Conservation (phyloP, 108 stramenopile species). For the Schizochytrium sp. region DNA sequence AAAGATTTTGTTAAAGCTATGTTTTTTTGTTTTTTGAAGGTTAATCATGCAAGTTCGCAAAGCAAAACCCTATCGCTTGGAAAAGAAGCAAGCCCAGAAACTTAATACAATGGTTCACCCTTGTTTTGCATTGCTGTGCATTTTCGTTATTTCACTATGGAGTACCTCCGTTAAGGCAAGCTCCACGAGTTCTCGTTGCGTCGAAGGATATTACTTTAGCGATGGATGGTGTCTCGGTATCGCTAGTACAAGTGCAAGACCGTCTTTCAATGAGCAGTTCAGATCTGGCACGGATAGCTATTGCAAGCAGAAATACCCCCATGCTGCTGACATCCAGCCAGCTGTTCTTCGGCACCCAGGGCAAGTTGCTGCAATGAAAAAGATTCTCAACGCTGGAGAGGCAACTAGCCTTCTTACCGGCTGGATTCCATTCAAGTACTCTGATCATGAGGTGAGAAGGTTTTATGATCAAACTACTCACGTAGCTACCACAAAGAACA, state of each 20-base stretch:
- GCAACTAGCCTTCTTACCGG: neutral
- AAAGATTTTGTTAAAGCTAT: no score
- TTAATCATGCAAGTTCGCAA: no score
- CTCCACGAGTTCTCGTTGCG: slow-evolving; percentile 22
- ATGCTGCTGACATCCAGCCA: neutral
- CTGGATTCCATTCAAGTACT: neutral
- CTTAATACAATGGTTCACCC: no score
- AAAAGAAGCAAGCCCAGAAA: no score
- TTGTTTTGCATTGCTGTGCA: no score
- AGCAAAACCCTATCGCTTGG: no score
- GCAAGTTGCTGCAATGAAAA: neutral
- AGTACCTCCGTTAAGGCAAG: neutral
- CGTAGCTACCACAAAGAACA: no score
- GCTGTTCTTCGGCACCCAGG: neutral
- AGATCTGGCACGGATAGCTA: neutral
- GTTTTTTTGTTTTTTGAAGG: no score
- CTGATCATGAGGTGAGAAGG: no score
- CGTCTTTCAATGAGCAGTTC: neutral
- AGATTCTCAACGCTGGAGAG: neutral
- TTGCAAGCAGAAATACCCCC: neutral
- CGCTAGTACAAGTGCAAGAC: neutral
- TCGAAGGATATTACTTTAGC: slow-evolving; percentile 3
- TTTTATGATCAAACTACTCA: no score
- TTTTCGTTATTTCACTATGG: no score
- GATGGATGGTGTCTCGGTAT: slow-evolving; percentile 27